Evolutionary conservation across 345 rosid genomes (phyloP).

Genomic region (Hibiscus mutabilis): DNA sequence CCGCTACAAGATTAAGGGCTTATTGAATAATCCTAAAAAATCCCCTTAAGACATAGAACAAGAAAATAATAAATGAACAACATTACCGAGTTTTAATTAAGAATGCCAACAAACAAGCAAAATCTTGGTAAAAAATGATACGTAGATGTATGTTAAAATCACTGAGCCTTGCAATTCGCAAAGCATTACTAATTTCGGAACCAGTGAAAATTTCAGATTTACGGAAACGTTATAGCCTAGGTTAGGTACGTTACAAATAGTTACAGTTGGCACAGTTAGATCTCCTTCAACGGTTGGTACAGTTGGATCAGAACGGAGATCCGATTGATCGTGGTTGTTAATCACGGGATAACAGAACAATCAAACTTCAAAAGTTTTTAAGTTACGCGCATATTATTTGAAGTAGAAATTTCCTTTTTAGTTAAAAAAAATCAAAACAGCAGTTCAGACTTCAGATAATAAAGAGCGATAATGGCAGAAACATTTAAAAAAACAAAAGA

Average conservation of each 20-base stretch:
- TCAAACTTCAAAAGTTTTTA: background rate
- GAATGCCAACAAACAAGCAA: background rate
- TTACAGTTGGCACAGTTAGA: conserved; percentile 3
- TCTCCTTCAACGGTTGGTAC: background rate
- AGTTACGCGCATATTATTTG: background rate
- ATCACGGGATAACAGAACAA: background rate
- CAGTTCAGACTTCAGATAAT: no score
- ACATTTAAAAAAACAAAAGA: no score
- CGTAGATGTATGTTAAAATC: no score
- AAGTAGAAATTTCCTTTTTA: no score
- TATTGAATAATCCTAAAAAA: background rate
- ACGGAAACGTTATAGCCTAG: background rate
- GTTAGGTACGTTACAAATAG: background rate
- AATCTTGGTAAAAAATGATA: background rate
- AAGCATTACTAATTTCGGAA: background rate
- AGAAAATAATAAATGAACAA: background rate
- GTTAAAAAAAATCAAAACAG: no score
- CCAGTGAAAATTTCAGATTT: background rate
- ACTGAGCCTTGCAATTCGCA: no score
- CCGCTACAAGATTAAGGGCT: background rate
- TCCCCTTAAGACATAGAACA: no score
- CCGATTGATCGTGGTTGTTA: background rate
- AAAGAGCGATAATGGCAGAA: no score
- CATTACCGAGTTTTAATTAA: background rate
- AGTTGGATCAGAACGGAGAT: background rate